Evolutionary conservation across 177 flowering plant species (phyloP).

Genomic region (Vitis hybrid): DNA sequence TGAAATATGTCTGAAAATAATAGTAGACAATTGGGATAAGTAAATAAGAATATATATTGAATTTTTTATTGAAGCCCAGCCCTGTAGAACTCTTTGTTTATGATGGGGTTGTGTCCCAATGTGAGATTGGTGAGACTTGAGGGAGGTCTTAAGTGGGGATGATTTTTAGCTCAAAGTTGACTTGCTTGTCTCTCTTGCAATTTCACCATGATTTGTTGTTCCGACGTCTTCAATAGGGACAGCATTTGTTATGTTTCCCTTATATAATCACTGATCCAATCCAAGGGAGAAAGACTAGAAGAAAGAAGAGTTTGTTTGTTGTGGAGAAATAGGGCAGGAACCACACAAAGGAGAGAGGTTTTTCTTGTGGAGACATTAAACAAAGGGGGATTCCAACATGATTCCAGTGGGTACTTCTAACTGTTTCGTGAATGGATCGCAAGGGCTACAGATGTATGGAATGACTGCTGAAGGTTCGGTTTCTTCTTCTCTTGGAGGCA

Average conservation of each 20-base stretch:
- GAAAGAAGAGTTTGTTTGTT: no score
- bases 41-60: background rate
- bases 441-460: constrained; percentile 23
- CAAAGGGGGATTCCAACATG: constrained; percentile 7
- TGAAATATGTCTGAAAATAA: background rate
- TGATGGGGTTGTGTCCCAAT: background rate
- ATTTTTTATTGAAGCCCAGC: background rate
- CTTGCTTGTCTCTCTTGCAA: constrained; percentile 12
- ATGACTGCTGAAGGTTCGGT: constrained; percentile 14
- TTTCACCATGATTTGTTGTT: constrained; percentile 8
- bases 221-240: background rate
- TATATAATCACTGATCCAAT: no score
- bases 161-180: constrained; percentile 29
- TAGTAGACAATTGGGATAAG: background rate
- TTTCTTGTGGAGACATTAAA: no score
- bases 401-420: constrained; percentile 14
- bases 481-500: constrained; percentile 17
- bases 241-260: no score
- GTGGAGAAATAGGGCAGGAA: no score
- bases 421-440: constrained; percentile 24
- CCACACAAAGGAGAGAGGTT: no score
- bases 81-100: background rate
- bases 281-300: no score
- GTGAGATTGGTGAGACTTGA: constrained; percentile 27
- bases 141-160: constrained; percentile 51